phyloP scores from a whole-genome alignment of 306 rosid species.

The Notholithocarpus densiflorus region DNA sequence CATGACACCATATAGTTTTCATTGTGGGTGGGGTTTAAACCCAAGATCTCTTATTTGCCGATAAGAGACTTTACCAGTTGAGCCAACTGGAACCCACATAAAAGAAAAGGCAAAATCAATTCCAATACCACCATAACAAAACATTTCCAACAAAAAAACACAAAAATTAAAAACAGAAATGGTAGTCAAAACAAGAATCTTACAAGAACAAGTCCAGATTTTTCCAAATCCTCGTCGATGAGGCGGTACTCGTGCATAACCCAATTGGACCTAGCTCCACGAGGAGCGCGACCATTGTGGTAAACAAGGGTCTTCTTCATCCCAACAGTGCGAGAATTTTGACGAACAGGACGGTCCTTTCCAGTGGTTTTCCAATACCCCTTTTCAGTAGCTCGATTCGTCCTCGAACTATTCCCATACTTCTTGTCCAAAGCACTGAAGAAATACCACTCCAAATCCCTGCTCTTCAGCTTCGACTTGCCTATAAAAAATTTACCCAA shows the following conservation, averaged over 20 bases:
- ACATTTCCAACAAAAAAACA: not conserved
- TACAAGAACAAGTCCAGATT: slow-evolving; percentile 53
- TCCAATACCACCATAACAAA: slow-evolving; percentile 13
- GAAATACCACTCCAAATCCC: slow-evolving; percentile 94
- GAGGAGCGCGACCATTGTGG: slow-evolving; percentile 80
- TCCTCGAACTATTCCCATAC: slow-evolving; percentile 77
- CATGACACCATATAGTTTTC: no score
- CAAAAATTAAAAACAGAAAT: not conserved
- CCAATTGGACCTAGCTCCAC: slow-evolving; percentile 77
- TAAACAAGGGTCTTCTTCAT: slow-evolving; percentile 95
- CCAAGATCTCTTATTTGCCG: no score
- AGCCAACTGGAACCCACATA: no score
- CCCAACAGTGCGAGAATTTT: slow-evolving; percentile 42
- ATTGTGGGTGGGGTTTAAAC: no score
- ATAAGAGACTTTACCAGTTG: no score
- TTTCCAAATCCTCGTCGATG: slow-evolving; percentile 52
- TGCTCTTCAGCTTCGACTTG: slow-evolving; percentile 62
- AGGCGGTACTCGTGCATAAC: slow-evolving; percentile 93
- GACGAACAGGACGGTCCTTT: slow-evolving; percentile 57
- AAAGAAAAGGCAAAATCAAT: not conserved
- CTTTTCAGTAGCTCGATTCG: slow-evolving; percentile 78
- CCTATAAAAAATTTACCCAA: slow-evolving; percentile 26
- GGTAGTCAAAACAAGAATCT: not conserved
- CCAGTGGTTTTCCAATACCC: slow-evolving; percentile 99
- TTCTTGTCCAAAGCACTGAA: slow-evolving; percentile 74